These are phyloP conservation scores for Suillus americanus DNA, from an alignment of 768 basidiomycete species.

Conservation along the genomic window DNA sequence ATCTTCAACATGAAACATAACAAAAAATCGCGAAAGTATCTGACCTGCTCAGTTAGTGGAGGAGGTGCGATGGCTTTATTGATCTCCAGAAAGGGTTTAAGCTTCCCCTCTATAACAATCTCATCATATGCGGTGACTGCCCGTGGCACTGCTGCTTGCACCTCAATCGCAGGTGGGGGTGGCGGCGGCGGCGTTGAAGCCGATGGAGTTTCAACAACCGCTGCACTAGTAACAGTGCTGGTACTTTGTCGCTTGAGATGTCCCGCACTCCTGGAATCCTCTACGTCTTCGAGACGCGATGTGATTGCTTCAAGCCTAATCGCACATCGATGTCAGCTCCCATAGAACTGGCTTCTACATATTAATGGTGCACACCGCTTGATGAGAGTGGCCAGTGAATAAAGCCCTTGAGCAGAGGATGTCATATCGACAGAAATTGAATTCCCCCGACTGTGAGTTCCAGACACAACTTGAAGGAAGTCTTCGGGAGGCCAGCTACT, in stretches of 20 bases:
- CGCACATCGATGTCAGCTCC: slow-evolving; percentile 4
- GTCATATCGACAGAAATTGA: slow-evolving; percentile 17
- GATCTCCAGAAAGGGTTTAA: slow-evolving; percentile 73
- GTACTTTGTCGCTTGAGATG: slow-evolving; percentile 26
- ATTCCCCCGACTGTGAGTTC: not conserved
- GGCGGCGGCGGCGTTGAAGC: slow-evolving; percentile 31
- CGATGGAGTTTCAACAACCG: slow-evolving; percentile 24
- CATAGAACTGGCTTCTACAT: slow-evolving; percentile 6
- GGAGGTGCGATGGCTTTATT: slow-evolving; percentile 69
- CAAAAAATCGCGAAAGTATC: slow-evolving; percentile 20
- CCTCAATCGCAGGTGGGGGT: slow-evolving; percentile 34
- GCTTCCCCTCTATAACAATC: slow-evolving; percentile 65
- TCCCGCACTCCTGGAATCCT: slow-evolving; percentile 40
- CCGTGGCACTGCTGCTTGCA: slow-evolving; percentile 46
- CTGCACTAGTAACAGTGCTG: slow-evolving; percentile 30
- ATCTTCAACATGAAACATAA: slow-evolving; percentile 7
- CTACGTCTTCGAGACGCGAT: slow-evolving; percentile 92
- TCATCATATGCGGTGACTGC: slow-evolving; percentile 75
- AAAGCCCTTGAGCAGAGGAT: slow-evolving; percentile 50
- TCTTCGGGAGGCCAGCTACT: not conserved
- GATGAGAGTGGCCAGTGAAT: slow-evolving; percentile 79
- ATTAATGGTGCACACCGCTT: slow-evolving; percentile 56
- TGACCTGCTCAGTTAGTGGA: slow-evolving; percentile 77
- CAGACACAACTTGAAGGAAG: not conserved
- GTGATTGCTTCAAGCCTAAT: slow-evolving; percentile 88